Base-by-base conservation (phyloP, 768 basidiomycete genomes). In the Tubosaeta brunneosetosa region DNA sequence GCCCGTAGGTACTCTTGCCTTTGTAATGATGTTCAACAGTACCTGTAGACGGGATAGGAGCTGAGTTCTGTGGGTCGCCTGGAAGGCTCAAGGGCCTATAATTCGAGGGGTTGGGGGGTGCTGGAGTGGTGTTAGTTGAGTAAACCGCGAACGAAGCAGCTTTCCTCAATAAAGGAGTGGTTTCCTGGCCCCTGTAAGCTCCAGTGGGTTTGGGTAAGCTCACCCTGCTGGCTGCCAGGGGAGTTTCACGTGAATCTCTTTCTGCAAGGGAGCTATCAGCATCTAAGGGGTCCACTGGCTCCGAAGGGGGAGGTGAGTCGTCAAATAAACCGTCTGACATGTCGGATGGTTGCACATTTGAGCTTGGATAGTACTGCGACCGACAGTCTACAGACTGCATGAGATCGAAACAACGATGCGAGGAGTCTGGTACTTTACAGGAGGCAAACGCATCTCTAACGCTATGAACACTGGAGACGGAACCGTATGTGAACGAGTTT, bases 1-100 rank as follows among this genome's bases (percentile, higher is more conserved):
- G 86, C 22, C 85, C 84, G 59, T 83, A 87, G 8, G 86, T 86
- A 53, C 86, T 88, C 61, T 79, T 75, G 6, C 86, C 86, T 5
- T 67, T 70, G 51, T 73, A 73, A 43, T 68, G 55, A 50, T 73
- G 4, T 17, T 53, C 48, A 25, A 41, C 41, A 25, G 25, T 44
- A 6, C 50, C 31, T 3, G 47, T 9, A 33, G 63, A 44, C 2
- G 54, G 32, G 22, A 37, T 32, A 44, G 47, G 51, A 2, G 36
- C 8, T 31, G 51, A 34, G 22, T 34, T 47, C 41, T 52, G 65
- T 7, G 46, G 44, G 3, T 50, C 33, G 13, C 33, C 49, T 22
- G 51, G 13, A 2, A 10, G 43, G 25, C 3, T 37, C 29, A 51
- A 4, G 25, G 51, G 16, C 6, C 5, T 34, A 22, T 55, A 44